Conservation (phyloP, 176 grass and related monocot genomes). For the Raddia guianensis region DNA sequence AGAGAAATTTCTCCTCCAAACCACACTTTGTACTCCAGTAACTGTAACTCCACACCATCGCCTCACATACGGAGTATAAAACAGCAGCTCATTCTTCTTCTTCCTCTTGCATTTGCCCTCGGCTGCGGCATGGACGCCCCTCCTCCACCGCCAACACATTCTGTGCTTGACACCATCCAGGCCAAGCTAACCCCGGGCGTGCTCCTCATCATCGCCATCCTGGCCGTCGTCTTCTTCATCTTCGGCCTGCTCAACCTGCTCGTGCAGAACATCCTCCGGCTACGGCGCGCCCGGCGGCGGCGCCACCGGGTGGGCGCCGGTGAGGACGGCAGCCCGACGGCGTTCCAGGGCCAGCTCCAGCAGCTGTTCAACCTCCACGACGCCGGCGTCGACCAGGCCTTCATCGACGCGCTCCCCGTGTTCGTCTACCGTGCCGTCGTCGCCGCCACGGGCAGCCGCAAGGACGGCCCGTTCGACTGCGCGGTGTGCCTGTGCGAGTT, state of each 20-base stretch:
- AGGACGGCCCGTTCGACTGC: conserved; percentile 79
- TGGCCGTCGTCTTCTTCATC: conserved; percentile 88
- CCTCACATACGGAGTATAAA: neutral
- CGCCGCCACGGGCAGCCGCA: neutral
- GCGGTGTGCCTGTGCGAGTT: conserved; percentile 96
- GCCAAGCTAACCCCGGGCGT: conserved; percentile 72
- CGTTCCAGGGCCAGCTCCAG: conserved; percentile 79
- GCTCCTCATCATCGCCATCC: conserved; percentile 69
- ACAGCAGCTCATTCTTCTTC: neutral
- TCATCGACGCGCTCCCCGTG: conserved; percentile 87
- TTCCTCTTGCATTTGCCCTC: neutral
- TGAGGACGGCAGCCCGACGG: conserved; percentile 53
- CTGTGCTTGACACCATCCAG: conserved; percentile 34
- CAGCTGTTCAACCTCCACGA: conserved; percentile 94
- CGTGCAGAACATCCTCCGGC: conserved; percentile 45
- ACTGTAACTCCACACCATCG: neutral
- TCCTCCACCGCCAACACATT: conserved; percentile 28
- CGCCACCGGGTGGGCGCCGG: conserved; percentile 26
- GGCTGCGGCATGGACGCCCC: conserved; percentile 8
- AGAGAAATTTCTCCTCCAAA: neutral
- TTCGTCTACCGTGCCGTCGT: conserved; percentile 71
- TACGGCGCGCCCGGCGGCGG: conserved; percentile 41
- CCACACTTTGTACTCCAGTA: neutral
- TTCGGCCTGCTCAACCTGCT: conserved; percentile 74
- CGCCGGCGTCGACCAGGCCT: conserved; percentile 83